These are phyloP conservation scores for Pythium oligandrum DNA, from an alignment of 352 stramenopile genomes.

Conservation along the genomic window DNA sequence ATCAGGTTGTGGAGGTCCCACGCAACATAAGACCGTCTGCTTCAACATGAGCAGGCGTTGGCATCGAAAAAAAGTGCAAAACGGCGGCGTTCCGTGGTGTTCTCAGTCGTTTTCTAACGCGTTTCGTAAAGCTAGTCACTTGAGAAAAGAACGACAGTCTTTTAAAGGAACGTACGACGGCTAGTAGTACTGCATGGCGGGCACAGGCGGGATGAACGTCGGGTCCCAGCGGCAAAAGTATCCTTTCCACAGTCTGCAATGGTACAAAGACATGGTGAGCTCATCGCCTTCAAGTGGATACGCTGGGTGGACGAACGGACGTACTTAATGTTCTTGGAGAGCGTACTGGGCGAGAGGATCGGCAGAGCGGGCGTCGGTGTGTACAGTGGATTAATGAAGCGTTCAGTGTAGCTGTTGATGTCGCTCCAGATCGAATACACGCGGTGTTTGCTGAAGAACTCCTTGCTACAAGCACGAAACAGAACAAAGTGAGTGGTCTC, in stretches of 20 bases:
- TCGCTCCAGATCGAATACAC: constrained; percentile 81
- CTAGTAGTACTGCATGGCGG: constrained; percentile 69
- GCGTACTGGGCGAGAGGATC: constrained; percentile 62
- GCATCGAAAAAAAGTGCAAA: too few species aligned
- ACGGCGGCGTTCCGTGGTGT: too few species aligned
- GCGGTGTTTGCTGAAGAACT: constrained; percentile 72
- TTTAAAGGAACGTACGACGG: too few species aligned
- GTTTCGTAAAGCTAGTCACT: too few species aligned
- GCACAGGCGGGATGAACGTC: constrained; percentile 66
- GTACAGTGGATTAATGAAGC: constrained; percentile 67
- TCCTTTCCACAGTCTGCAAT: constrained; percentile 71
- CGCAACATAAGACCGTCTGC: too few species aligned
- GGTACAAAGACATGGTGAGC: constrained; percentile 3
- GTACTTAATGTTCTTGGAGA: constrained; percentile 88
- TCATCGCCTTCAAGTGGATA: constrained; percentile 1
- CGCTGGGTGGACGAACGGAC: constrained; percentile 9
- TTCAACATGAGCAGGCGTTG: too few species aligned
- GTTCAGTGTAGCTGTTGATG: constrained; percentile 62
- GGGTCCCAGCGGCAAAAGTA: constrained; percentile 86
- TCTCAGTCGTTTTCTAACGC: too few species aligned
- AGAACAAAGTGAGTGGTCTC: constrained; percentile 2
- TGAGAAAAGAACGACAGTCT: too few species aligned
- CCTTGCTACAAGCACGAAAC: constrained; percentile 36
- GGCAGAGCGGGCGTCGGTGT: constrained; percentile 34
- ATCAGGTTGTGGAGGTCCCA: too few species aligned